phyloP scores from a whole-genome alignment of 2,329 filamentous ascomycete species.

The Aspergillus ibericus region DNA sequence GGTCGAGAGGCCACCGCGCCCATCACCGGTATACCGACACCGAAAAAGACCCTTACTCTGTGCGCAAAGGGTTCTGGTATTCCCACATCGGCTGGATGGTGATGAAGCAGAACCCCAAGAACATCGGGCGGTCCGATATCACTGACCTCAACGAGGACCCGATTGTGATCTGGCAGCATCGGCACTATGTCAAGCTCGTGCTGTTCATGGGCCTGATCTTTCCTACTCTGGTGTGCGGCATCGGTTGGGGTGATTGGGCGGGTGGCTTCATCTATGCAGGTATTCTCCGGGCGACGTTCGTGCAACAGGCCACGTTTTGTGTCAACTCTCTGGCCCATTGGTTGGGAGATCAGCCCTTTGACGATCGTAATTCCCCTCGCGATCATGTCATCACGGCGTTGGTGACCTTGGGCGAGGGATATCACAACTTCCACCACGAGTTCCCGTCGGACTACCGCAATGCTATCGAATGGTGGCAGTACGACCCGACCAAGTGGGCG shows the following conservation, averaged over 20 bases:
- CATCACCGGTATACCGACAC: constrained; percentile 23
- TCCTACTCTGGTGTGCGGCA: constrained; percentile 10
- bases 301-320: constrained; percentile 79
- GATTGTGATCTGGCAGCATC: constrained; percentile 19
- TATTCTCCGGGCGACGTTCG: constrained; percentile 72
- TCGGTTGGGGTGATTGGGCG: constrained; percentile 16
- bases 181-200: constrained; percentile 11
- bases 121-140: constrained; percentile 11
- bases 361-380: constrained; percentile 16
- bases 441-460: constrained; percentile 20
- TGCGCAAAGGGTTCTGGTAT: constrained; percentile 15
- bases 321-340: constrained; percentile 75
- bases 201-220: constrained; percentile 12
- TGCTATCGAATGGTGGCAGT: constrained; percentile 18
- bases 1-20: constrained; percentile 15
- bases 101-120: constrained; percentile 15
- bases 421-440: constrained; percentile 23
- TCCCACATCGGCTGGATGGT: constrained; percentile 19
- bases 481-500: constrained; percentile 19
- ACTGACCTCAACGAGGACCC: constrained; percentile 16
- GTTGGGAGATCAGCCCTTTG: constrained; percentile 18
- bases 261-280: constrained; percentile 53
- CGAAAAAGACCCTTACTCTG: constrained; percentile 15
- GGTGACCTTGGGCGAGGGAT: constrained; percentile 16
- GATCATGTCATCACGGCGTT: constrained; percentile 16